A percentile compares a stretch with the other conserved stretches of the same genome.
Conservation (phyloP, 495 filamentous ascomycete genomes). For the Aspergillus nanangensis region DNA sequence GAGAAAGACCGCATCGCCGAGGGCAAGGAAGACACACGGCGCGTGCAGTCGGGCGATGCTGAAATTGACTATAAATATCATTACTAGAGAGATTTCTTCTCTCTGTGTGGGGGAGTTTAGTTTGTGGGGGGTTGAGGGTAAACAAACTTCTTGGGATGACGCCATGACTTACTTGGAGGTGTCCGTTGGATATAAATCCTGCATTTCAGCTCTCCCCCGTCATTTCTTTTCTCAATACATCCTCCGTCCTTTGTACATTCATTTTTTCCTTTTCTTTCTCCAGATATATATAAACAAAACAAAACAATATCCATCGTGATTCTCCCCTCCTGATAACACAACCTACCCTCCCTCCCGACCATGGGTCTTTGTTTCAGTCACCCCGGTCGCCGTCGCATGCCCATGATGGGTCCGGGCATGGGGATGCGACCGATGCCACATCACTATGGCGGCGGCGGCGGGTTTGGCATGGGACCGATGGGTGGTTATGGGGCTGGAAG, state of each 20-base stretch:
- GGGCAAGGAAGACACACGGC: slow-evolving; percentile 38
- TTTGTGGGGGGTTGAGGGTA: neutral
- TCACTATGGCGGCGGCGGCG: neutral
- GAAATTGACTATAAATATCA: slow-evolving; percentile 47
- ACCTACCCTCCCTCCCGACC: too few species aligned
- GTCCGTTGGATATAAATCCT: too few species aligned
- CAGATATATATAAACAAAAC: too few species aligned
- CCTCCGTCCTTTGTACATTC: too few species aligned
- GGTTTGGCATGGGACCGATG: neutral
- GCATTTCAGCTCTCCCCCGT: too few species aligned
- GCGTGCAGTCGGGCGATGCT: slow-evolving; percentile 40
- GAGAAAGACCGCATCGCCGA: slow-evolving; percentile 35
- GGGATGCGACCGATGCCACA: neutral
- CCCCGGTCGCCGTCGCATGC: neutral
- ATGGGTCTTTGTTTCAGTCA: neutral
- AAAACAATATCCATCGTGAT: too few species aligned
- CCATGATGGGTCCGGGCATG: neutral
- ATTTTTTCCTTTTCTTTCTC: neutral
- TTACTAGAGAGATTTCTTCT: slow-evolving; percentile 26
- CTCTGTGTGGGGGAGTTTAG: neutral
- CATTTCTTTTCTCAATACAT: too few species aligned
- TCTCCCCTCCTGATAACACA: too few species aligned
- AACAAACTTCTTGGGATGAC: neutral
- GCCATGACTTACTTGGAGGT: too few species aligned
- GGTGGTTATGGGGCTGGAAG: neutral